Percentiles rank a stretch among this genome's conserved stretches.
phyloP scores from a whole-genome alignment of 805 yeast species.

The Wickerhamiella australiensis region DNA sequence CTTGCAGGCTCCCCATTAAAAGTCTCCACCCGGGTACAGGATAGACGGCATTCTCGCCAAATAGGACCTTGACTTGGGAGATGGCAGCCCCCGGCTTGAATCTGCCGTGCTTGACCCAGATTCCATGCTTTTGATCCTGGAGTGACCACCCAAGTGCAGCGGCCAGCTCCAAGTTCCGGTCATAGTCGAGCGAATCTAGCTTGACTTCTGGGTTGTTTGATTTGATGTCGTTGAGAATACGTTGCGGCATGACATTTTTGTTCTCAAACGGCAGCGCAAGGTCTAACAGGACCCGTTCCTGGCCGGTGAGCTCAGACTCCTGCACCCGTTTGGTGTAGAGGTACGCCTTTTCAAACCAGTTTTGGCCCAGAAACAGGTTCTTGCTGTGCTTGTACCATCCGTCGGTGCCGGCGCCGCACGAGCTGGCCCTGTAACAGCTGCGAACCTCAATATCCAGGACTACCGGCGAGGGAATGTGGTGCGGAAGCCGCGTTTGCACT shows the following conservation, averaged over 20 bases:
- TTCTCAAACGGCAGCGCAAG: slow-evolving; percentile 22
- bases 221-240: slow-evolving; percentile 19
- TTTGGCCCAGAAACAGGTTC: slow-evolving; percentile 36
- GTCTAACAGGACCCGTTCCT: slow-evolving; percentile 24
- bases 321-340: slow-evolving; percentile 27
- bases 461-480: slow-evolving; percentile 34
- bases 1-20: slow-evolving; percentile 23
- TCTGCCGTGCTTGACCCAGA: slow-evolving; percentile 49
- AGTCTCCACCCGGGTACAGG: slow-evolving; percentile 64
- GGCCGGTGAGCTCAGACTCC: slow-evolving; percentile 27
- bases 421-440: slow-evolving; percentile 24
- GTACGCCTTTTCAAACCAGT: slow-evolving; percentile 36
- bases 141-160: slow-evolving; percentile 29
- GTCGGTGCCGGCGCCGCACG: slow-evolving; percentile 22
- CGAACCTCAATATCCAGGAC: slow-evolving; percentile 35
- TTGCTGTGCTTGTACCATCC: slow-evolving; percentile 37
- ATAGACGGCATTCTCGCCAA: slow-evolving; percentile 61
- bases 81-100: slow-evolving; percentile 32
- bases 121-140: slow-evolving; percentile 30
- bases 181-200: slow-evolving; percentile 12
- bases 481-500: slow-evolving; percentile 30
- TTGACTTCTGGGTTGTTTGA: slow-evolving; percentile 14
- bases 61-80: slow-evolving; percentile 54
- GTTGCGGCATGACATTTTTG: slow-evolving; percentile 26
- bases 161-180: slow-evolving; percentile 16